Percentiles rank a stretch among this genome's conserved stretches.
These are phyloP conservation scores for Xylaria sp. DNA, from an alignment of 2,329 filamentous ascomycete species.

Conservation along the genomic window DNA sequence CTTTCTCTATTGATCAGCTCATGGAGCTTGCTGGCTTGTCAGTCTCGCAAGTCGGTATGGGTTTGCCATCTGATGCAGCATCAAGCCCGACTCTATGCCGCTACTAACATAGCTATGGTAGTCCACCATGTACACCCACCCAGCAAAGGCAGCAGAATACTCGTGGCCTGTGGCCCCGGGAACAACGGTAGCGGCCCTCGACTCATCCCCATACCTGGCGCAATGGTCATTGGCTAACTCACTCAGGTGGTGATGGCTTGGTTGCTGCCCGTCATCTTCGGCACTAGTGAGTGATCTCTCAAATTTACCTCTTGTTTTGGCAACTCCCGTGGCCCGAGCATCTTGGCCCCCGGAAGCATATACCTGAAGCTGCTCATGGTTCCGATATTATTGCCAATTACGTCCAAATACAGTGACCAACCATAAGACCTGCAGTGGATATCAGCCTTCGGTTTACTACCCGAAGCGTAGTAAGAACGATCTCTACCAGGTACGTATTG, in stretches of 20 bases:
- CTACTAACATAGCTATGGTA: conserved; percentile 50
- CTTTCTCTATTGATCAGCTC: conserved; percentile 93
- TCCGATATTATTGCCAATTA: background rate
- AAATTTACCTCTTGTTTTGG: background rate
- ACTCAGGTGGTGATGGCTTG: conserved; percentile 86
- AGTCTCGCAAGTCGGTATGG: conserved; percentile 85
- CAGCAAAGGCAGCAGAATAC: conserved; percentile 74
- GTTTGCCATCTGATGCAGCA: background rate
- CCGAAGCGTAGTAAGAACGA: conserved; percentile 93
- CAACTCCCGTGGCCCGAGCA: background rate
- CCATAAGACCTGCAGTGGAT: conserved; percentile 65
- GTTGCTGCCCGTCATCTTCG: conserved; percentile 92
- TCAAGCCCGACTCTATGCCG: background rate
- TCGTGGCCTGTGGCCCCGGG: conserved; percentile 91
- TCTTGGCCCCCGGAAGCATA: background rate
- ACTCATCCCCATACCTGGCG: background rate
- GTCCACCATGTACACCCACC: conserved; percentile 87
- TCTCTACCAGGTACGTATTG: conserved; percentile 76
- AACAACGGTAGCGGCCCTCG: conserved; percentile 67
- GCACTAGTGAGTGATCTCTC: conserved; percentile 66
- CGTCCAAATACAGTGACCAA: background rate
- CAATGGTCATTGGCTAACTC: conserved; percentile 6
- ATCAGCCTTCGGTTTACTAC: conserved; percentile 88
- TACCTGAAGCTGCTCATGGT: background rate
- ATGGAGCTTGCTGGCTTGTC: conserved; percentile 97